Conservation (phyloP, 176 grass and related monocot genomes). For the Cenchrus americanus region DNA sequence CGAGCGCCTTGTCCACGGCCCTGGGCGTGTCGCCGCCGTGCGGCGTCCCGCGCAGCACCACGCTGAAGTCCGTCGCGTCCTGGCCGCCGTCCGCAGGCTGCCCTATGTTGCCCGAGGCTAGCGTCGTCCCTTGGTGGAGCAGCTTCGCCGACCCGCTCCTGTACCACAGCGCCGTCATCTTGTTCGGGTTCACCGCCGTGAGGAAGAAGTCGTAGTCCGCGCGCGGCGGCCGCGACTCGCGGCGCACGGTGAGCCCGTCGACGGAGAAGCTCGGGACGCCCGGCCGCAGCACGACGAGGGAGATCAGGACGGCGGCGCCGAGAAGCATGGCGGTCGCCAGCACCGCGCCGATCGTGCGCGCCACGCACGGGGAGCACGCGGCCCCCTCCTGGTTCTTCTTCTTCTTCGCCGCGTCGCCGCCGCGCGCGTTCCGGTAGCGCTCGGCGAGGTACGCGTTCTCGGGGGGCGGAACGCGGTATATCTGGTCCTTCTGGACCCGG, state of each 20-base stretch:
- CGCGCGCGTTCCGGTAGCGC: conserved; percentile 57
- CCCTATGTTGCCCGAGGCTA: conserved; percentile 48
- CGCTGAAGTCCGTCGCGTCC: conserved; percentile 50
- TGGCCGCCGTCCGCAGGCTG: conserved; percentile 53
- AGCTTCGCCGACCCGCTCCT: conserved; percentile 42
- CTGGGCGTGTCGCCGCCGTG: conserved; percentile 35
- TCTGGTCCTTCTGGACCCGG: conserved; percentile 86
- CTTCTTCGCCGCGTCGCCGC: neutral
- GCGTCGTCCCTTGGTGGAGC: neutral
- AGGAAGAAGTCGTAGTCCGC: conserved; percentile 60
- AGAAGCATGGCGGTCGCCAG: conserved; percentile 21
- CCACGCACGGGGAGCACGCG: conserved; percentile 36
- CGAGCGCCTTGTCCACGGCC: conserved; percentile 44
- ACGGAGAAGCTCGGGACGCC: conserved; percentile 60
- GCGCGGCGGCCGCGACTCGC: conserved; percentile 16
- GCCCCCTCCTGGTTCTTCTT: neutral
- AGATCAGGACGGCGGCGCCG: conserved; percentile 23
- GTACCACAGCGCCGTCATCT: conserved; percentile 61
- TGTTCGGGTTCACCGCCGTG: conserved; percentile 67
- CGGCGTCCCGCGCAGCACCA: conserved; percentile 42
- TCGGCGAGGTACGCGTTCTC: conserved; percentile 83
- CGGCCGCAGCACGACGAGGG: conserved; percentile 48
- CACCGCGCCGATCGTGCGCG: conserved; percentile 30
- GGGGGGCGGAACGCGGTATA: conserved; percentile 86
- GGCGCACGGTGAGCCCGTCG: conserved; percentile 44